A percentile compares a stretch with the other conserved stretches of the same genome.
Conservation (phyloP, 2,329 filamentous ascomycete genomes). For the Nannizzia gypsea region DNA sequence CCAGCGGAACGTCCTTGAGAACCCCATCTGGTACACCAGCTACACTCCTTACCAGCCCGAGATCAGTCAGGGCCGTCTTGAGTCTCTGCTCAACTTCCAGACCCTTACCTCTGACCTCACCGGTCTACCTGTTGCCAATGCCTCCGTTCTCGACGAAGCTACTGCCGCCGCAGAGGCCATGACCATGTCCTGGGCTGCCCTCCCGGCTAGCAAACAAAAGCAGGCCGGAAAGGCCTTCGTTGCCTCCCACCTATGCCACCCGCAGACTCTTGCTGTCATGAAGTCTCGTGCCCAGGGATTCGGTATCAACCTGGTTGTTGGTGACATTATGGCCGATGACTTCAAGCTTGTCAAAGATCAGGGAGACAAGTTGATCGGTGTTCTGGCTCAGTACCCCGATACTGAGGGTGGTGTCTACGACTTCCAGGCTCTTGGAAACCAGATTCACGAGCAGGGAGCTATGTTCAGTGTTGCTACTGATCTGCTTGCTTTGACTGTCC, state of each 20-base stretch:
- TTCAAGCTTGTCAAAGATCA: slow-evolving; percentile 57
- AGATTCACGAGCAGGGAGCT: slow-evolving; percentile 64
- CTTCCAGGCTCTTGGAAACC: slow-evolving; percentile 60
- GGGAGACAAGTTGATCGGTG: slow-evolving; percentile 73
- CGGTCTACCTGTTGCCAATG: slow-evolving; percentile 75
- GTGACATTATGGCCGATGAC: slow-evolving; percentile 57
- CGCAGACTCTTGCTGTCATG: slow-evolving; percentile 75
- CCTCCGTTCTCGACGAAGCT: slow-evolving; percentile 78
- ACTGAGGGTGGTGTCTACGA: slow-evolving; percentile 70
- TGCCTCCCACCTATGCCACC: slow-evolving; percentile 70
- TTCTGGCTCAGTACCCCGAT: slow-evolving; percentile 90
- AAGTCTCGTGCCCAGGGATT: slow-evolving; percentile 82
- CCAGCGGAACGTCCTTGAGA: slow-evolving; percentile 83
- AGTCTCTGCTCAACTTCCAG: slow-evolving; percentile 91
- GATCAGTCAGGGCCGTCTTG: slow-evolving; percentile 86
- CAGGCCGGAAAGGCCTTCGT: slow-evolving; percentile 67
- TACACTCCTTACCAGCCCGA: slow-evolving; percentile 96
- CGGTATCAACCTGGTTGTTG: slow-evolving; percentile 63
- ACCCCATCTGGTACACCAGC: slow-evolving; percentile 93
- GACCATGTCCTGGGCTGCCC: slow-evolving; percentile 74
- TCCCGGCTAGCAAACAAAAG: slow-evolving; percentile 61
- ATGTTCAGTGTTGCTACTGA: slow-evolving; percentile 84
- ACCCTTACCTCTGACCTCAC: slow-evolving; percentile 85
- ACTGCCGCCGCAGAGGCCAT: slow-evolving; percentile 92
- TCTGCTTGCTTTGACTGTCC: slow-evolving; percentile 69